These are phyloP conservation scores for Golubevia pallescens DNA, from an alignment of 1,284 basidiomycete genomes.

Conservation along the genomic window DNA sequence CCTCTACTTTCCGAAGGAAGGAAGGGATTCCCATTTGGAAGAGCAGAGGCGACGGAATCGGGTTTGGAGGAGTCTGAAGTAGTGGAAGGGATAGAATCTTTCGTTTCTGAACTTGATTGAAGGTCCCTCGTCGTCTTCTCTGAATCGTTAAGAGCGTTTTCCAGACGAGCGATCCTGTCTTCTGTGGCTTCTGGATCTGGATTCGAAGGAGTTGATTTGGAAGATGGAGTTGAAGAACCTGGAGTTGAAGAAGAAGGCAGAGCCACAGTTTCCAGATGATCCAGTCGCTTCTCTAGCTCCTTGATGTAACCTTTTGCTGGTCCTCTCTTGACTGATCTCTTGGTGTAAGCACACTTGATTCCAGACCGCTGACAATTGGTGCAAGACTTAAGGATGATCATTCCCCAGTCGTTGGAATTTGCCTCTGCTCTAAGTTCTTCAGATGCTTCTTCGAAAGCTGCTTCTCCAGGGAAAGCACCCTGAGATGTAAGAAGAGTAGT, in stretches of 20 bases:
- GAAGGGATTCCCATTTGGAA: background rate
- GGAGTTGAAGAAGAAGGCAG: background rate
- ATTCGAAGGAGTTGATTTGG: background rate
- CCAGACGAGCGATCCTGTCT: conserved; percentile 27
- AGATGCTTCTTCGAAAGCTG: background rate
- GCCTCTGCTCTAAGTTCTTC: background rate
- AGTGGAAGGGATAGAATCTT: background rate
- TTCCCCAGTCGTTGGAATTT: conserved; percentile 4
- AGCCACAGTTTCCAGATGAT: conserved; percentile 25
- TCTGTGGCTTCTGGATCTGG: conserved; percentile 26
- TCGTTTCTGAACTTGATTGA: background rate
- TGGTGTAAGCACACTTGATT: conserved; percentile 32
- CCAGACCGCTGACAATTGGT: conserved; percentile 34
- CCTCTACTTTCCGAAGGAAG: background rate
- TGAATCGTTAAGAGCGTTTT: conserved; percentile 14
- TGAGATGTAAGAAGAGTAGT: too few relatives aligned
- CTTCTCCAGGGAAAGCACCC: background rate
- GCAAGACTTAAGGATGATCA: conserved; percentile 43
- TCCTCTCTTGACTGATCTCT: conserved; percentile 35
- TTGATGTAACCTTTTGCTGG: conserved; percentile 47
- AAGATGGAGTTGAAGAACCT: background rate
- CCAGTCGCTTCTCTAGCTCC: conserved; percentile 39
- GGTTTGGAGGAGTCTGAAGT: conserved; percentile 5
- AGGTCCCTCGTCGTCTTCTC: background rate
- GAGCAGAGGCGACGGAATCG: conserved; percentile 4